These are phyloP conservation scores for Chrysoporthe cubensis DNA, from an alignment of 2,329 filamentous ascomycete species.

Conservation along the genomic window DNA sequence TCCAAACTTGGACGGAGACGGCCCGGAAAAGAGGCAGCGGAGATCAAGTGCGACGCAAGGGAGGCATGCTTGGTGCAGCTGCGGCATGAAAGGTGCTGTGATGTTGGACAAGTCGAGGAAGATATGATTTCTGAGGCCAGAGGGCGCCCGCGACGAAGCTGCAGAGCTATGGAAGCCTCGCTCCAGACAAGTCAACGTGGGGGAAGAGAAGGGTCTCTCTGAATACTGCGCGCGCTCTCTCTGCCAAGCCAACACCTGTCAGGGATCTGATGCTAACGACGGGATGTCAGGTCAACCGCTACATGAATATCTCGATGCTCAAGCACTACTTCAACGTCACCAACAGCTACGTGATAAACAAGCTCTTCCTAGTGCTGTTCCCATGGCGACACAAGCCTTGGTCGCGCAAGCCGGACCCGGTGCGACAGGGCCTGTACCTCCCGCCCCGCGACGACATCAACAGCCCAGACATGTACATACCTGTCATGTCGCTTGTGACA, in stretches of 20 bases:
- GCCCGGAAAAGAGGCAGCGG: neutral
- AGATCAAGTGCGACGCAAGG: neutral
- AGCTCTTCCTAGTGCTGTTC: conserved; percentile 91
- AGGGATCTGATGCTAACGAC: conserved; percentile 9
- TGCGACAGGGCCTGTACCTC: conserved; percentile 78
- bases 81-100: neutral
- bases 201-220: neutral
- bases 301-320: conserved; percentile 87
- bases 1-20: neutral
- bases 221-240: neutral
- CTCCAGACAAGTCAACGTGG: neutral
- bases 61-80: neutral
- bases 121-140: neutral
- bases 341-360: conserved; percentile 94
- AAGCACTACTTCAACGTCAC: conserved; percentile 99
- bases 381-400: conserved; percentile 98
- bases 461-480: conserved; percentile 99
- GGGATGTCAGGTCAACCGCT: conserved; percentile 59
- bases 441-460: conserved; percentile 95
- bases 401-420: conserved; percentile 83
- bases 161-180: too few species aligned
- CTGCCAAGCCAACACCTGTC: neutral
- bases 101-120: neutral
- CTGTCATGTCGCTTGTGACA: conserved; percentile 95
- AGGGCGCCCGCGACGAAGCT: neutral